Base-by-base conservation (phyloP, 2,329 filamentous ascomycete species). In the Podosphaera leucotricha region DNA sequence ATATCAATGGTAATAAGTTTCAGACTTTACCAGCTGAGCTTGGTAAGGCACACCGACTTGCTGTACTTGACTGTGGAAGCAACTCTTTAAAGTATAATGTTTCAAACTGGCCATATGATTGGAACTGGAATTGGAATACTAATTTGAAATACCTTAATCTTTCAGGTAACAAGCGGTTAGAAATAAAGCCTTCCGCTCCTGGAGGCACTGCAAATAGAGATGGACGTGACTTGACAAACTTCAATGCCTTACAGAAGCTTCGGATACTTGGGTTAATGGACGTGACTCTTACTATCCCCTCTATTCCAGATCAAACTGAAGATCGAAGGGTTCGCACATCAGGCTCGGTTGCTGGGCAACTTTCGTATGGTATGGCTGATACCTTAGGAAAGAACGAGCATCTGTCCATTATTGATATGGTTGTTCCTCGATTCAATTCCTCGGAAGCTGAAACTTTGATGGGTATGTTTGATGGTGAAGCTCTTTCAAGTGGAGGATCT, bases 111-210 rank as follows among this genome's bases (percentile, higher is more conserved):
- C 90, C 87, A 0, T 98, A 98, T 58, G 90, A 98, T 59, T 98
- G 90, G 90, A 98, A 98, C 55, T 98, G 90, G 90, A 95, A 95
- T 57, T 82, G 90, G 68, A 98, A 98, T 55, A 83, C 81, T 41
- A 92, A 94, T 54, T 65, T 98, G 51, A 80, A 86, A 49, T 98
- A 92, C 57, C 76, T 98, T 49, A 98, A 95, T 56, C 68, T 98
- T 56, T 95, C 87, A 0, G 90, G 90, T 43, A 98, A 98, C 64
- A 94, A 93, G 61, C 77, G 87, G 43, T 64, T 98, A 28, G 90
- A 98, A 61, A 95, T 98, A 64, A 80, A 80, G 56, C 75, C 45
- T 72, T 80, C 53, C 72, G 71, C 72, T 69, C 74, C 6, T 74
- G 79, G 52, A 74, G 74, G 75, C 73, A 76, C 53, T 72, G 74